phyloP scores from a whole-genome alignment of 352 stramenopile species.

The Globisporangium splendens region DNA sequence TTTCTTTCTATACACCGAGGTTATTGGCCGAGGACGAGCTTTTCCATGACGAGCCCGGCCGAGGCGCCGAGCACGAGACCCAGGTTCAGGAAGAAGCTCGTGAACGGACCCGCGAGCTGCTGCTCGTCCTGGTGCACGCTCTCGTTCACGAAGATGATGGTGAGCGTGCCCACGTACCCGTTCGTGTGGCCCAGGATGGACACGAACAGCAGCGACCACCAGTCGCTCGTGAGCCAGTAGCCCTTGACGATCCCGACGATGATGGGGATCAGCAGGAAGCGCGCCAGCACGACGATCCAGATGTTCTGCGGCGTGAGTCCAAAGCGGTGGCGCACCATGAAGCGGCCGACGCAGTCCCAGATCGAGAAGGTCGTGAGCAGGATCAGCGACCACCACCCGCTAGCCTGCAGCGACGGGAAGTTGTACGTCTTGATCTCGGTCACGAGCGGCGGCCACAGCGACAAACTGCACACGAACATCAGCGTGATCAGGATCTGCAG shows the following conservation, averaged over 20 bases:
- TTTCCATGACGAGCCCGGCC: slow-evolving; percentile 57
- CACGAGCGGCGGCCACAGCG: slow-evolving; percentile 74
- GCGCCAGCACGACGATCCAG: slow-evolving; percentile 55
- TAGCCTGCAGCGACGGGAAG: slow-evolving; percentile 63
- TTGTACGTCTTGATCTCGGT: slow-evolving; percentile 84
- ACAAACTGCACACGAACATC: slow-evolving; percentile 67
- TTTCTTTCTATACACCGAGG: no score
- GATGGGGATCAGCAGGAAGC: slow-evolving; percentile 61
- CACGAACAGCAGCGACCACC: slow-evolving; percentile 72
- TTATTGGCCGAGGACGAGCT: slow-evolving; percentile 36
- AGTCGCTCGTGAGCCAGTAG: slow-evolving; percentile 63
- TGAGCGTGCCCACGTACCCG: slow-evolving; percentile 74
- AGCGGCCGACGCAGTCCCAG: slow-evolving; percentile 66
- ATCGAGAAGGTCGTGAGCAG: slow-evolving; percentile 76
- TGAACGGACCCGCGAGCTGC: slow-evolving; percentile 72
- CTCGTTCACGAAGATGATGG: slow-evolving; percentile 83
- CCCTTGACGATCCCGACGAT: slow-evolving; percentile 72
- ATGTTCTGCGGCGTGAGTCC: slow-evolving; percentile 58
- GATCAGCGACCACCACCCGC: slow-evolving; percentile 80
- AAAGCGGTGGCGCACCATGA: slow-evolving; percentile 66
- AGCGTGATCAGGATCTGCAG: slow-evolving; percentile 66
- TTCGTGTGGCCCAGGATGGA: slow-evolving; percentile 70
- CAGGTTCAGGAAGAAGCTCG: slow-evolving; percentile 83
- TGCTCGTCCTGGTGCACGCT: slow-evolving; percentile 68
- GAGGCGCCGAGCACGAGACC: slow-evolving; percentile 78